phyloP scores from a whole-genome alignment of 495 filamentous ascomycete genomes.

The Podospora comata region DNA sequence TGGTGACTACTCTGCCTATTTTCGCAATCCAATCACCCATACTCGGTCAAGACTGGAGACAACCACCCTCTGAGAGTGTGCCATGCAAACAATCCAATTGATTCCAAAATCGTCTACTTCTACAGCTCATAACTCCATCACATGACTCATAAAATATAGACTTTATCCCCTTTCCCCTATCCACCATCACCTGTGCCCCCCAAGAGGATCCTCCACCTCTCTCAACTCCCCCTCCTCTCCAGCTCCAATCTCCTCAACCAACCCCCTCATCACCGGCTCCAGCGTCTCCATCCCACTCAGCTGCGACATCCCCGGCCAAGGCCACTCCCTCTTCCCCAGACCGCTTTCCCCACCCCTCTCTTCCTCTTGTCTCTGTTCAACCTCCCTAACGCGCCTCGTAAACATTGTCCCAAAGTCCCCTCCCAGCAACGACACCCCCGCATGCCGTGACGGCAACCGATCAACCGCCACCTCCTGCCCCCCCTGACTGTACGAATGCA shows the following conservation, averaged over 20 bases:
- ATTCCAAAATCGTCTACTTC: neutral
- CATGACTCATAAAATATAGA: neutral
- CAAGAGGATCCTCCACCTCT: neutral
- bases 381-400: neutral
- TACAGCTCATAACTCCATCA: neutral
- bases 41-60: neutral
- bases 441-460: neutral
- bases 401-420: slow-evolving; percentile 4
- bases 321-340: neutral
- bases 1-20: too few relatives aligned
- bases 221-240: slow-evolving; percentile 12
- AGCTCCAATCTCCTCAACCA: slow-evolving; percentile 9
- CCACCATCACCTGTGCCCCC: neutral
- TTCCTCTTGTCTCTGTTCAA: neutral
- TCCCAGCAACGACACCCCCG: slow-evolving; percentile 3
- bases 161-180: neutral
- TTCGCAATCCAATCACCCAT: too few relatives aligned
- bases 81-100: neutral
- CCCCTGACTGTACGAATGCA: neutral
- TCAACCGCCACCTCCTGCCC: neutral
- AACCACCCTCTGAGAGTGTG: neutral
- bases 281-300: slow-evolving; percentile 19
- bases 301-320: neutral
- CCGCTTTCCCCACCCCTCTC: neutral
- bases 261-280: slow-evolving; percentile 25